Evolutionary conservation across 331 rosid genomes (phyloP).

Genomic region (Acacia concinna): DNA sequence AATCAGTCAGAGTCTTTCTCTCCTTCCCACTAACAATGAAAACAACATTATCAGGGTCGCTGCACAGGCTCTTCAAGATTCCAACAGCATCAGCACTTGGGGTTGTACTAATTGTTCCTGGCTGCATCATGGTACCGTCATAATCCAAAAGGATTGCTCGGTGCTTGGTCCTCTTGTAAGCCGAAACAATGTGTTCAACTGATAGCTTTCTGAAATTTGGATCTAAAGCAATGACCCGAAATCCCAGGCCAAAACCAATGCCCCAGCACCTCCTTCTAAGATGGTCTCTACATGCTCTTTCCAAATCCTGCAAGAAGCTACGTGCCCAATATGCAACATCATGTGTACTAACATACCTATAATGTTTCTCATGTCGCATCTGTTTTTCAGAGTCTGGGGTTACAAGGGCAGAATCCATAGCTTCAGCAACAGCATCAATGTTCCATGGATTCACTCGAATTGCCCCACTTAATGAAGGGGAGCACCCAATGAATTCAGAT

Average conservation of each 20-base stretch:
- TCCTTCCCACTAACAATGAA: conserved; percentile 91
- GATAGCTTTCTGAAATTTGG: conserved; percentile 90
- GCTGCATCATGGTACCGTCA: conserved; percentile 73
- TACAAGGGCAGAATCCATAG: conserved; percentile 85
- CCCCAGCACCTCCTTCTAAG: conserved; percentile 96
- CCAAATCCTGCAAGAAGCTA: conserved; percentile 89
- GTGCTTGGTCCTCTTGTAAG: conserved; percentile 84
- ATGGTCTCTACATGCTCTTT: conserved; percentile 88
- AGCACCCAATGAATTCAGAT: conserved; percentile 94
- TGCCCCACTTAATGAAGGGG: conserved; percentile 93
- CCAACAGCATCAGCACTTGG: conserved; percentile 69
- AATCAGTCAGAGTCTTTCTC: conserved; percentile 63
- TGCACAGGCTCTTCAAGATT: conserved; percentile 76
- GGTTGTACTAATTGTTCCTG: conserved; percentile 69
- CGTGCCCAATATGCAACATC: conserved; percentile 97
- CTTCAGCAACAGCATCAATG: conserved; percentile 90
- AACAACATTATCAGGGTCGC: conserved; percentile 71
- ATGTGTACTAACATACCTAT: conserved; percentile 87
- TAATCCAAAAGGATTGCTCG: conserved; percentile 90
- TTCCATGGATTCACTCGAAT: conserved; percentile 96
- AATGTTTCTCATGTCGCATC: conserved; percentile 91
- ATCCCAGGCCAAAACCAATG: conserved; percentile 93
- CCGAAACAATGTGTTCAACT: conserved; percentile 84
- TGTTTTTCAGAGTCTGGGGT: conserved; percentile 78
- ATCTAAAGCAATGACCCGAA: conserved; percentile 91